phyloP scores from a whole-genome alignment of 192 early-diverging fungal genomes.

The Umbelopsis sp. region DNA sequence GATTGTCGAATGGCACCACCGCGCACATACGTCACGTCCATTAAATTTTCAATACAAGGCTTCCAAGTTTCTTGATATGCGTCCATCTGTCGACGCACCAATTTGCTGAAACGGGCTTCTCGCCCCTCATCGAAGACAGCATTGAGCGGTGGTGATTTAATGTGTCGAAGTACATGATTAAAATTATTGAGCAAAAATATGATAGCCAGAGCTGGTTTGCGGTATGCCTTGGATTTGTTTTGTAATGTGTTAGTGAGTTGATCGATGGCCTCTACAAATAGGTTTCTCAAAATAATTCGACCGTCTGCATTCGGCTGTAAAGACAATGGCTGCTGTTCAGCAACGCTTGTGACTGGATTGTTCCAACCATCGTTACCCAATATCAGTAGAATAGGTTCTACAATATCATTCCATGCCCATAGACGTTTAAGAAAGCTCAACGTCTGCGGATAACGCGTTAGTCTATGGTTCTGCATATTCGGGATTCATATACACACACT shows the following conservation, averaged over 20 bases:
- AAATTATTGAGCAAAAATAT: conserved; percentile 88
- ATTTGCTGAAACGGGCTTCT: conserved; percentile 51
- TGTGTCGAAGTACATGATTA: conserved; percentile 69
- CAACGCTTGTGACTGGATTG: conserved; percentile 17
- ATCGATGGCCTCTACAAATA: conserved; percentile 56
- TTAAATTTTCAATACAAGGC: conserved; percentile 68
- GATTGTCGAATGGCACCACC: conserved; percentile 61
- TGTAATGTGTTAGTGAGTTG: conserved; percentile 63
- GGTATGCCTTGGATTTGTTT: conserved; percentile 69
- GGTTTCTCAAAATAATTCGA: conserved; percentile 24
- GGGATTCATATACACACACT: background rate
- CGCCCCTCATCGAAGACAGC: conserved; percentile 50
- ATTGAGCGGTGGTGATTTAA: conserved; percentile 54
- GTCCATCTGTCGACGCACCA: conserved; percentile 54
- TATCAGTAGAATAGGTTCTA: conserved; percentile 53
- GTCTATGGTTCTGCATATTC: background rate
- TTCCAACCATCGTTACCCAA: conserved; percentile 65
- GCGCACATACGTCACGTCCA: conserved; percentile 73
- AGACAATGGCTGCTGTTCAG: background rate
- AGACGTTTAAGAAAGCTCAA: conserved; percentile 66
- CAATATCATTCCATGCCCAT: conserved; percentile 52
- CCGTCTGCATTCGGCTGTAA: conserved; percentile 19
- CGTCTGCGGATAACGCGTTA: conserved; percentile 40
- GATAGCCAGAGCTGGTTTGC: conserved; percentile 61
- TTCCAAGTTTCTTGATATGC: conserved; percentile 72